A percentile compares a stretch with the other conserved stretches of the same genome.
Evolutionary conservation across 176 grass and related monocot genomes (phyloP).

Genomic region (Elaeis guineensis): DNA sequence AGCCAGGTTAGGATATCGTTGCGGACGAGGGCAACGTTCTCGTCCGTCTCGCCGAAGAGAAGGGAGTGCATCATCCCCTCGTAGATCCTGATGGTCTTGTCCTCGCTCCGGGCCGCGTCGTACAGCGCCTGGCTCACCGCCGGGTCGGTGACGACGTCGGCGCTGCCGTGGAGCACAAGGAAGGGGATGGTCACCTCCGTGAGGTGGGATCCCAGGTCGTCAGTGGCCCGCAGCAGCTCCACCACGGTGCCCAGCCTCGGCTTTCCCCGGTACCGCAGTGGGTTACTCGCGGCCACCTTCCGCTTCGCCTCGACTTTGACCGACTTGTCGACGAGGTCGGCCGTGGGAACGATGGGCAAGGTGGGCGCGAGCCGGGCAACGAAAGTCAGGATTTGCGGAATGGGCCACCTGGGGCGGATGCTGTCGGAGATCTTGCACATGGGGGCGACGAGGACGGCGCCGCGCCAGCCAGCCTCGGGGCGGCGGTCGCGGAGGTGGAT

Average conservation of each 20-base stretch:
- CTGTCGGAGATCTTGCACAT: slow-evolving; percentile 91
- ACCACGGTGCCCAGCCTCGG: slow-evolving; percentile 73
- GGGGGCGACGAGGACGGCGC: slow-evolving; percentile 75
- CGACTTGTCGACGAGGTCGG: slow-evolving; percentile 78
- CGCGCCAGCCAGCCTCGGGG: slow-evolving; percentile 42
- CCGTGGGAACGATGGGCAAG: slow-evolving; percentile 74
- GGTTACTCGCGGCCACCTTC: slow-evolving; percentile 62
- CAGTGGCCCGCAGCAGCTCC: slow-evolving; percentile 71
- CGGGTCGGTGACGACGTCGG: slow-evolving; percentile 85
- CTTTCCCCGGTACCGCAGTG: slow-evolving; percentile 55
- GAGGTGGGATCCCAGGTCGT: slow-evolving; percentile 46
- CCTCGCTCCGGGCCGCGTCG: slow-evolving; percentile 56
- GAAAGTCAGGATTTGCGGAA: slow-evolving; percentile 65
- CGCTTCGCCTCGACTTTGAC: slow-evolving; percentile 79
- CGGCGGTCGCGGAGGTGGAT: slow-evolving; percentile 47
- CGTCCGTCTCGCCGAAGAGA: slow-evolving; percentile 71
- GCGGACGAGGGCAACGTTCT: slow-evolving; percentile 62
- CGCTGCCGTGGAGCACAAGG: slow-evolving; percentile 85
- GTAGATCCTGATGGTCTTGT: slow-evolving; percentile 86
- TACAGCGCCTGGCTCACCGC: slow-evolving; percentile 61
- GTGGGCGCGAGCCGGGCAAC: slow-evolving; percentile 56
- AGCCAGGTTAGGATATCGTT: slow-evolving; percentile 75
- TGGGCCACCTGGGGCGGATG: slow-evolving; percentile 60
- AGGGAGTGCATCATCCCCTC: slow-evolving; percentile 94
- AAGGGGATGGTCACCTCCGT: slow-evolving; percentile 73